Conservation (phyloP, 768 basidiomycete species). For the Pisolithus albus region DNA sequence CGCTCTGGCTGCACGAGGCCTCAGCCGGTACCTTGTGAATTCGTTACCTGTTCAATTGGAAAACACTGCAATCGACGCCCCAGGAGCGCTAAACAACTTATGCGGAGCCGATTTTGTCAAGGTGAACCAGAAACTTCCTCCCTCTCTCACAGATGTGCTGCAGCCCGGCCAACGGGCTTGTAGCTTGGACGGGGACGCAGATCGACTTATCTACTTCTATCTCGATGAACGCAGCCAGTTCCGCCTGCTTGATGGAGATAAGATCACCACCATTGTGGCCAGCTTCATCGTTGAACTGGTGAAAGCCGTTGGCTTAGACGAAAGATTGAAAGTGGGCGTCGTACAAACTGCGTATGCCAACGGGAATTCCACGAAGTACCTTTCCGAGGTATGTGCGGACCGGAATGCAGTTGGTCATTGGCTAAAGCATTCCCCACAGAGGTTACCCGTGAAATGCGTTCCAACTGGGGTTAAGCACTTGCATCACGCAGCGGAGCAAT, state of each 20-base stretch:
- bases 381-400: conserved; percentile 55
- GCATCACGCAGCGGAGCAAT: conserved; percentile 93
- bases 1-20: conserved; percentile 55
- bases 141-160: conserved; percentile 57
- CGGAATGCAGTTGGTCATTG: not conserved
- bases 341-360: conserved; percentile 99
- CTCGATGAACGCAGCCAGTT: conserved; percentile 71
- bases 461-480: conserved; percentile 97
- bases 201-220: conserved; percentile 95
- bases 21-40: conserved; percentile 53
- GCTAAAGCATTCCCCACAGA: conserved; percentile 37
- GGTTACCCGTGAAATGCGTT: conserved; percentile 90
- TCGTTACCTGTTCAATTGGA: conserved; percentile 58
- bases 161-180: conserved; percentile 76
- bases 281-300: conserved; percentile 90
- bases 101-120: conserved; percentile 98
- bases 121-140: conserved; percentile 82
- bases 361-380: conserved; percentile 90
- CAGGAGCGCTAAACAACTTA: conserved; percentile 72
- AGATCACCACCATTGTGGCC: conserved; percentile 91
- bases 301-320: conserved; percentile 74
- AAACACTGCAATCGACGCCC: conserved; percentile 58
- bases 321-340: conserved; percentile 78
- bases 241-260: conserved; percentile 95
- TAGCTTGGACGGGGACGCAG: conserved; percentile 96